Conservation (phyloP, 2,329 filamentous ascomycete genomes). For the Scopulariopsis brevicaulis region DNA sequence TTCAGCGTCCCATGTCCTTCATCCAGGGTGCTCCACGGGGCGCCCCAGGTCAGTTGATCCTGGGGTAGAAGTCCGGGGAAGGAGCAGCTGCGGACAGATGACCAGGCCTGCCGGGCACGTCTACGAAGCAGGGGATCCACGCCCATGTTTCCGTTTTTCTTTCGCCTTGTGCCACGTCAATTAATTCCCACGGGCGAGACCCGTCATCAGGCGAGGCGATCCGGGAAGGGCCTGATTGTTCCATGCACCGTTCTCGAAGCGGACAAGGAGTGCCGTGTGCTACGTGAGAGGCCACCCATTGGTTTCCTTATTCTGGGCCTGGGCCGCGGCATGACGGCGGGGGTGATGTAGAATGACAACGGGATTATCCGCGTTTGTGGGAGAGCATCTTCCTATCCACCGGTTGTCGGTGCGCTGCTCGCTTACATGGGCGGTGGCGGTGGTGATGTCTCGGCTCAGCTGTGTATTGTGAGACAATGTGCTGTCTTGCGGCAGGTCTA, state of each 20-base stretch:
- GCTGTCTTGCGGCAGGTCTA: neutral
- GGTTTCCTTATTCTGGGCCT: no score
- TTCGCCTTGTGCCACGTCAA: no score
- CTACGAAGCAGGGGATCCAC: neutral
- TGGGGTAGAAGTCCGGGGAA: neutral
- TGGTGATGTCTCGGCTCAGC: neutral
- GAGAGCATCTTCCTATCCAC: no score
- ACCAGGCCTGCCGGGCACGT: neutral
- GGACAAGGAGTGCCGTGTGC: neutral
- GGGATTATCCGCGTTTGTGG: no score
- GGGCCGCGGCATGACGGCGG: no score
- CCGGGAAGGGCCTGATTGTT: neutral
- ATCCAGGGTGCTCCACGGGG: neutral
- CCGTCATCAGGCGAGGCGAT: neutral
- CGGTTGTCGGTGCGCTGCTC: neutral
- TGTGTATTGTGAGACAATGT: neutral
- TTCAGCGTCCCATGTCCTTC: neutral
- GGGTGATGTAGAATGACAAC: no score
- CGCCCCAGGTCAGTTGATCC: neutral
- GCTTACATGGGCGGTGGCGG: neutral
- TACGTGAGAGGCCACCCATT: neutral
- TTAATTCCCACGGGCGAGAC: neutral
- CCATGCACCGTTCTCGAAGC: neutral
- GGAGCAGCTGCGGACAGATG: neutral
- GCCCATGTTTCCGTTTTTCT: neutral